Percentiles rank a stretch among this genome's conserved stretches.
These are phyloP conservation scores for Pholiota microspora DNA, from an alignment of 768 basidiomycete species.

Conservation along the genomic window DNA sequence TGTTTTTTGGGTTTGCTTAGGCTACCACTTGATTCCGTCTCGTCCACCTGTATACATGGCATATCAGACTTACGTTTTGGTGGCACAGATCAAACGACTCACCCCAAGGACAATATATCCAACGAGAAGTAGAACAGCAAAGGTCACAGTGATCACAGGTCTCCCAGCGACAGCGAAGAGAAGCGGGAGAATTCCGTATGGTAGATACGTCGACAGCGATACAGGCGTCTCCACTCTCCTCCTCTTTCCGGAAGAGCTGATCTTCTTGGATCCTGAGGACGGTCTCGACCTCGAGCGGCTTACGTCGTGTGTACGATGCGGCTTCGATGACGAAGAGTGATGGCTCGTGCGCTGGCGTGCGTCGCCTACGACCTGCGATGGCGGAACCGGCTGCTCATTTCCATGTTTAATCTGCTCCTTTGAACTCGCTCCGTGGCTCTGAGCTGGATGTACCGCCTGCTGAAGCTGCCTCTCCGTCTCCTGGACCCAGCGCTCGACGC, in stretches of 20 bases:
- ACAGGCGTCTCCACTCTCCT: neutral
- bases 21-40: neutral
- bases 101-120: conserved; percentile 18
- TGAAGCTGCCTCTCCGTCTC: conserved; percentile 22
- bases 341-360: conserved; percentile 1
- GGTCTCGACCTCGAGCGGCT: conserved; percentile 17
- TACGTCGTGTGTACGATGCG: conserved; percentile 1
- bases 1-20: neutral
- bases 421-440: neutral
- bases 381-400: neutral
- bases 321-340: conserved; percentile 8
- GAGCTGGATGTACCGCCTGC: conserved; percentile 3
- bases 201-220: conserved; percentile 14
- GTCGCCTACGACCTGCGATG: neutral
- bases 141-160: conserved; percentile 14
- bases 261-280: conserved; percentile 17
- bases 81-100: conserved; percentile 1
- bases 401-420: neutral
- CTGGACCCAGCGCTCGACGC: conserved; percentile 28
- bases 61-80: too few relatives aligned
- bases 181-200: conserved; percentile 23
- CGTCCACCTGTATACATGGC: neutral
- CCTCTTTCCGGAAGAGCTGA: conserved; percentile 1
- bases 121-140: conserved; percentile 18
- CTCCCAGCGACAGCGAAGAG: conserved; percentile 23